A percentile compares a stretch with the other conserved stretches of the same genome.
phyloP scores from a whole-genome alignment of 805 yeast genomes.

The Suhomyces sp. region DNA sequence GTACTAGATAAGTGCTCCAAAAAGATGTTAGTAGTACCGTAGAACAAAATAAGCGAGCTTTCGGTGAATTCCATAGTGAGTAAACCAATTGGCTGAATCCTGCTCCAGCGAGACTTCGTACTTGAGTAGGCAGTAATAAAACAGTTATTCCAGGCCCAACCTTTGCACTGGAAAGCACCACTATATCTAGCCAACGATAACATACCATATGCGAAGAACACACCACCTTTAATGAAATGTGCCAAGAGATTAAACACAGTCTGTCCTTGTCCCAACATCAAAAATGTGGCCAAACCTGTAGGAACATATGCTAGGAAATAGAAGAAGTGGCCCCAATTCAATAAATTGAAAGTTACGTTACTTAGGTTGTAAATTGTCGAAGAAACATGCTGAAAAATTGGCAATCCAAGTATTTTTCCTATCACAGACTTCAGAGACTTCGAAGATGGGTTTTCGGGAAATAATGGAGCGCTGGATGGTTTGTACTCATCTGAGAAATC shows the following conservation, averaged over 20 bases:
- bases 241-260: conserved; percentile 81
- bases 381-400: conserved; percentile 15
- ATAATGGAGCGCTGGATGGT: conserved; percentile 24
- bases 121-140: conserved; percentile 11
- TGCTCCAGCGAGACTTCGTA: conserved; percentile 28
- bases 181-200: conserved; percentile 81
- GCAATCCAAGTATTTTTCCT: conserved; percentile 10
- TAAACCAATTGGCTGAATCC: conserved; percentile 43
- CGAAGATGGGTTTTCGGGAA: neutral
- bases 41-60: conserved; percentile 73
- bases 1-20: conserved; percentile 71
- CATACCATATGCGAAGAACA: conserved; percentile 73
- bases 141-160: conserved; percentile 86
- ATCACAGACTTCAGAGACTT: neutral
- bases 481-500: conserved; percentile 21
- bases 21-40: conserved; percentile 87
- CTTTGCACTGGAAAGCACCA: conserved; percentile 71
- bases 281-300: conserved; percentile 63
- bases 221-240: conserved; percentile 95
- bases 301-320: conserved; percentile 58
- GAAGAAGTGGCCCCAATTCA: conserved; percentile 65
- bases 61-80: conserved; percentile 86
- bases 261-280: conserved; percentile 62
- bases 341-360: conserved; percentile 36
- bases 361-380: conserved; percentile 32